Percentiles rank a stretch among this genome's conserved stretches.
These are phyloP conservation scores for Pleurotus tuber-regium DNA, from an alignment of 768 basidiomycete species.

Conservation along the genomic window DNA sequence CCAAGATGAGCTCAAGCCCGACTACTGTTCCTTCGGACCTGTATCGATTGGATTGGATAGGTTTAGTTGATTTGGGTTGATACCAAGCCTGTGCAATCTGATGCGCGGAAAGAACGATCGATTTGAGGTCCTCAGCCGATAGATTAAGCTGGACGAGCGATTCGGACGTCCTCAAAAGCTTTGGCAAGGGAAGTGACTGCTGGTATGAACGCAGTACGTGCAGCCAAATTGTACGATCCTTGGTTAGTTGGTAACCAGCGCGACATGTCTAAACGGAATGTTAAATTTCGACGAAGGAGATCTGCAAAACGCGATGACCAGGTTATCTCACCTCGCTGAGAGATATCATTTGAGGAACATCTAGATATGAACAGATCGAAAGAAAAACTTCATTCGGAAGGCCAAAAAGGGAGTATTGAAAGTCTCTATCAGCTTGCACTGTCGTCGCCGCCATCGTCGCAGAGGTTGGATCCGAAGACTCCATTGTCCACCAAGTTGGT, in stretches of 20 bases:
- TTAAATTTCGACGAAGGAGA: no score
- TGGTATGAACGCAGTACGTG: not conserved
- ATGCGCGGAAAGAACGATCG: not conserved
- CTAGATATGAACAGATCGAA: no score
- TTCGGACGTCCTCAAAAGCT: not conserved
- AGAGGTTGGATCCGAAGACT: no score
- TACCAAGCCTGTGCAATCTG: not conserved
- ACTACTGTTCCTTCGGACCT: not conserved
- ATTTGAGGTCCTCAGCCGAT: conserved; percentile 1
- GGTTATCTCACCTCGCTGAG: no score
- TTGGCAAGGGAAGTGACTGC: not conserved
- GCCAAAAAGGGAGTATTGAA: no score
- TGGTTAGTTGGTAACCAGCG: not conserved
- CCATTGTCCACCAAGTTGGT: no score
- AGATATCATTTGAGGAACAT: no score
- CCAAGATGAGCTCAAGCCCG: conserved; percentile 3
- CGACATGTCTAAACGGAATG: conserved; percentile 5
- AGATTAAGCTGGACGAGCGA: not conserved
- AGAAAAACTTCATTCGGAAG: no score
- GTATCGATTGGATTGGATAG: not conserved
- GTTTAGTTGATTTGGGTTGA: not conserved
- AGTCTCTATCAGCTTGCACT: no score
- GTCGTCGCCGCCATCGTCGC: no score
- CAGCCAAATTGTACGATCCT: not conserved
- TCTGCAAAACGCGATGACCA: no score